These are phyloP conservation scores for Yamadazyma spencermartinsiae DNA, from an alignment of 1,139 yeast species.

Conservation along the genomic window DNA sequence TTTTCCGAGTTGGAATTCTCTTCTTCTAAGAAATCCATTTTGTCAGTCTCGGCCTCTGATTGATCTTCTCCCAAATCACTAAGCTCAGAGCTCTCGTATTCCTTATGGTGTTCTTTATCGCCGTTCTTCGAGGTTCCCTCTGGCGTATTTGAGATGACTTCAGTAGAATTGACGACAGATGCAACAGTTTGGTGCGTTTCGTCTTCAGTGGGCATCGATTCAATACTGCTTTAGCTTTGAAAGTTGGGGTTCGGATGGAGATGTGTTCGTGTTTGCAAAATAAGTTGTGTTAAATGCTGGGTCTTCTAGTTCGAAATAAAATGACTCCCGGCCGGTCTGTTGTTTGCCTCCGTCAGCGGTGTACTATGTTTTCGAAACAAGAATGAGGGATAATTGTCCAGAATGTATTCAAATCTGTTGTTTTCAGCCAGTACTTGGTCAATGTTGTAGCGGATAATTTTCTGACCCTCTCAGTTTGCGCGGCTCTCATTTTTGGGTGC, in stretches of 20 bases:
- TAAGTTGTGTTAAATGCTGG: too few relatives aligned
- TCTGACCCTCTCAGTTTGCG: too few relatives aligned
- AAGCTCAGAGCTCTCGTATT: conserved; percentile 43
- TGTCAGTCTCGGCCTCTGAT: conserved; percentile 81
- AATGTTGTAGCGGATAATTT: too few relatives aligned
- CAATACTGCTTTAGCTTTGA: neutral
- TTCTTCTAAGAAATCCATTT: conserved; percentile 58
- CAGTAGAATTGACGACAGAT: too few relatives aligned
- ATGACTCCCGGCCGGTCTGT: too few relatives aligned
- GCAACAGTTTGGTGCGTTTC: neutral
- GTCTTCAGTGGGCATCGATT: neutral
- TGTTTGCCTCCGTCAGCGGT: too few relatives aligned
- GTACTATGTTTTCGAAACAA: too few relatives aligned
- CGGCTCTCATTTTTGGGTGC: too few relatives aligned
- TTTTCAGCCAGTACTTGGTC: too few relatives aligned
- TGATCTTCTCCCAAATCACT: conserved; percentile 65
- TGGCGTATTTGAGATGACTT: neutral
- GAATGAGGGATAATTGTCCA: too few relatives aligned
- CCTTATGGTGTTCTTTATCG: conserved; percentile 5
- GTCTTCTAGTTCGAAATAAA: too few relatives aligned
- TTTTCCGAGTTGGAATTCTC: conserved; percentile 27
- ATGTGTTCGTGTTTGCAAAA: neutral
- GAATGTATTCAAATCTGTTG: too few relatives aligned
- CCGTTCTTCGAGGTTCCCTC: neutral
- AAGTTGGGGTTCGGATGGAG: neutral